Evolutionary conservation across 805 yeast genomes (phyloP).

Genomic region (Metschnikowia vanudenii): DNA sequence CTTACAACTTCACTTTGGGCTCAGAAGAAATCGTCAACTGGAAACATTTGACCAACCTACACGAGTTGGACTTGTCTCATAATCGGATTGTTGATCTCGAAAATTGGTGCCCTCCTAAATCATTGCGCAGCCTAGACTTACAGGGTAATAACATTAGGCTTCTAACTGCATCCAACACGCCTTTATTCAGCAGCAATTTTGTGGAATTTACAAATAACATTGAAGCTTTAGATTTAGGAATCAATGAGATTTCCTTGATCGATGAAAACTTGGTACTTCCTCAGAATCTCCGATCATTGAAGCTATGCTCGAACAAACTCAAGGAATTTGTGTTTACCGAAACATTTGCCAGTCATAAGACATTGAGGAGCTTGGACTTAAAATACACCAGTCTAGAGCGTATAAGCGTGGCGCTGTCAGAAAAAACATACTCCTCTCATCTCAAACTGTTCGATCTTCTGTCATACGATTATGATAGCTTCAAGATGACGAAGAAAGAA

Average conservation of each 20-base stretch:
- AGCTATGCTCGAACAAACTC: conserved; percentile 22
- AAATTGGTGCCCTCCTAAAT: conserved; percentile 19
- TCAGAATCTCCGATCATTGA: conserved; percentile 9
- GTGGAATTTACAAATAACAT: conserved; percentile 4
- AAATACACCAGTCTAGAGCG: conserved; percentile 9
- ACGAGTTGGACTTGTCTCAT: conserved; percentile 22
- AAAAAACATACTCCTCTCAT: too few relatives aligned
- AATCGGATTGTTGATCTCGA: conserved; percentile 23
- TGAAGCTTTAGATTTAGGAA: conserved; percentile 15
- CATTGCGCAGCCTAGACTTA: conserved; percentile 15
- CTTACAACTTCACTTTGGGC: conserved; percentile 19
- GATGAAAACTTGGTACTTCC: conserved; percentile 18
- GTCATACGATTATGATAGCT: too few relatives aligned
- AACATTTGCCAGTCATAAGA: conserved; percentile 11
- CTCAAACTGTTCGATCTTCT: too few relatives aligned
- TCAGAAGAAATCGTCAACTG: conserved; percentile 19
- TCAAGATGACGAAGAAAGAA: too few relatives aligned
- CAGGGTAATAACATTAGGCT: conserved; percentile 15
- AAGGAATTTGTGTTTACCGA: conserved; percentile 16
- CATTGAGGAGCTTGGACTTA: conserved; percentile 17
- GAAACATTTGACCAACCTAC: conserved; percentile 25
- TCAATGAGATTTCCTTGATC: conserved; percentile 17
- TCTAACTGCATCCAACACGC: conserved; percentile 15
- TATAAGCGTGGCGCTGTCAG: conserved; percentile 3
- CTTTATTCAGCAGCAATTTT: conserved; percentile 7